phyloP scores from a whole-genome alignment of 768 basidiomycete species.

The Pleurotus tuber-regium region DNA sequence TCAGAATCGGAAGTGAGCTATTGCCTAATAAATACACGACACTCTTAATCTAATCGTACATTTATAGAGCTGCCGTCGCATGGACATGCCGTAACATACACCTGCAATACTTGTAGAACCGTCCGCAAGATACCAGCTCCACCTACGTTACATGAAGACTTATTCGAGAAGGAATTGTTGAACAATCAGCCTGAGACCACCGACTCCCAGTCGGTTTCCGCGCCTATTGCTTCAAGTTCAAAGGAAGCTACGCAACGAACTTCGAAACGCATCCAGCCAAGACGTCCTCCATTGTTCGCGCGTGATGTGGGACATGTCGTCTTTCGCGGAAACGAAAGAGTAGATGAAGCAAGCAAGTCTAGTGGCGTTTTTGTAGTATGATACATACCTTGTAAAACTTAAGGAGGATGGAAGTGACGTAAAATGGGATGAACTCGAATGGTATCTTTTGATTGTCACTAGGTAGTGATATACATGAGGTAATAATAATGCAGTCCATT shows the following conservation, averaged over 20 bases:
- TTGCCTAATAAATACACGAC: not conserved
- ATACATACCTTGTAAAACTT: not conserved
- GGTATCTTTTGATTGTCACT: constrained; percentile 6
- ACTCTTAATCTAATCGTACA: not conserved
- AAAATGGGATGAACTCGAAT: not conserved
- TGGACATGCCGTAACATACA: constrained; percentile 54
- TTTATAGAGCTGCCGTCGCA: constrained; percentile 37
- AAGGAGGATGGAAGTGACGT: constrained; percentile 6
- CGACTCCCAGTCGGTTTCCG: no score
- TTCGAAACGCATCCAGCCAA: constrained; percentile 27
- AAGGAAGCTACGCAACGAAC: not conserved
- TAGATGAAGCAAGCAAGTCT: constrained; percentile 18
- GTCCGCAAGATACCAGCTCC: constrained; percentile 70
- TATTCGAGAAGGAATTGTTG: no score
- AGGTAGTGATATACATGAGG: not conserved
- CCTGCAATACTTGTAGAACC: constrained; percentile 56
- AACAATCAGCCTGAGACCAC: no score
- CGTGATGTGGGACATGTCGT: constrained; percentile 64
- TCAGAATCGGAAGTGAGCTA: constrained; percentile 62
- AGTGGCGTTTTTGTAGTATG: constrained; percentile 18
- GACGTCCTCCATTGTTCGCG: constrained; percentile 58
- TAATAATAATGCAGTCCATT: constrained; percentile 3
- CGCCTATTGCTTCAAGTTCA: not conserved
- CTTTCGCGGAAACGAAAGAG: constrained; percentile 58
- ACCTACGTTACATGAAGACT: constrained; percentile 30